Conservation (phyloP, 1,139 yeast species). For the Kluyveromyces sp. region DNA sequence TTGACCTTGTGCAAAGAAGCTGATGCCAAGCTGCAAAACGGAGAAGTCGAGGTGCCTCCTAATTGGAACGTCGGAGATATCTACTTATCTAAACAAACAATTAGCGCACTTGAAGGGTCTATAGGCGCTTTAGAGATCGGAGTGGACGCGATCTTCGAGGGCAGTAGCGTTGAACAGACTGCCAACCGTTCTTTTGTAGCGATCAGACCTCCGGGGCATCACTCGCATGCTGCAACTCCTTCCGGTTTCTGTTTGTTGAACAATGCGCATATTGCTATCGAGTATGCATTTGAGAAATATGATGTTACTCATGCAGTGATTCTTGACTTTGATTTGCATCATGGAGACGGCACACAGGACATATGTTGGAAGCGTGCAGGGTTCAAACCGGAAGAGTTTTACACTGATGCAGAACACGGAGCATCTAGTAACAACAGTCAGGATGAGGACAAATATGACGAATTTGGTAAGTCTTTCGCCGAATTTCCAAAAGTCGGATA, state of each 20-base stretch:
- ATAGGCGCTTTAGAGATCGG: conserved; percentile 74
- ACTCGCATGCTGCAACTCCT: conserved; percentile 77
- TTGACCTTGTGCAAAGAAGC: conserved; percentile 55
- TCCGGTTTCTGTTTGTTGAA: conserved; percentile 83
- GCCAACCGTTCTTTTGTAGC: conserved; percentile 61
- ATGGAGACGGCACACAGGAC: conserved; percentile 91
- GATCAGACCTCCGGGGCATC: conserved; percentile 85
- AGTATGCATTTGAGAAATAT: conserved; percentile 61
- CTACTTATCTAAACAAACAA: conserved; percentile 60
- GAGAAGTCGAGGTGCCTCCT: conserved; percentile 67
- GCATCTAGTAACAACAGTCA: conserved; percentile 40
- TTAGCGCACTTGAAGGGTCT: conserved; percentile 71
- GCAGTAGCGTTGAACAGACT: conserved; percentile 28
- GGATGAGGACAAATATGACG: conserved; percentile 38
- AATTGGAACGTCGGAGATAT: conserved; percentile 85
- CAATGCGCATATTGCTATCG: conserved; percentile 77
- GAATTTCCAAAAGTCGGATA: conserved; percentile 66
- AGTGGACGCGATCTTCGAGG: conserved; percentile 48
- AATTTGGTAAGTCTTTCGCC: conserved; percentile 48
- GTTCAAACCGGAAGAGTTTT: conserved; percentile 35
- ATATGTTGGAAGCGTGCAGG: conserved; percentile 73
- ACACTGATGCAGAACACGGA: conserved; percentile 25
- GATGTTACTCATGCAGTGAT: conserved; percentile 77
- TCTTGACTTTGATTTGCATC: conserved; percentile 78
- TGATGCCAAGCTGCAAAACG: conserved; percentile 46